Conservation (phyloP, 441 rosid genomes). For the Adansonia madagascariensis region DNA sequence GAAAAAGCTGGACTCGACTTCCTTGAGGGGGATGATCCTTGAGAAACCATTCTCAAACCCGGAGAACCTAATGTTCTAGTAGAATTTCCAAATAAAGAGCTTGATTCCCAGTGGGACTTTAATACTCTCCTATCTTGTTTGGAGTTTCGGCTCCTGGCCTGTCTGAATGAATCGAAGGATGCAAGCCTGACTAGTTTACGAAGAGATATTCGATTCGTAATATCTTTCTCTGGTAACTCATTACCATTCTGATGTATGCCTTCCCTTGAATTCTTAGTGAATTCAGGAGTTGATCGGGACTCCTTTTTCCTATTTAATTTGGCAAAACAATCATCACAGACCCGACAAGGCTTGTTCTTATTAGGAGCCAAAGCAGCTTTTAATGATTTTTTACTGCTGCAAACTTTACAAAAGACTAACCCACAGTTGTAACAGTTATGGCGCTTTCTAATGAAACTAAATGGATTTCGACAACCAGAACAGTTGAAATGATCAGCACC, state of each 20-base stretch:
- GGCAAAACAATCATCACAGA: slow-evolving; percentile 59
- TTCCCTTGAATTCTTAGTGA: slow-evolving; percentile 42
- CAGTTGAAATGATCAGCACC: slow-evolving; percentile 58
- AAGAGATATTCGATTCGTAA: slow-evolving; percentile 30
- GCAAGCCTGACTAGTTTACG: slow-evolving; percentile 43
- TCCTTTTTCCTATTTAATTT: slow-evolving; percentile 49
- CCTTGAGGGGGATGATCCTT: slow-evolving; percentile 38
- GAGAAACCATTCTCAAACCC: slow-evolving; percentile 43
- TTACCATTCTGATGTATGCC: slow-evolving; percentile 36
- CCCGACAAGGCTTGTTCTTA: slow-evolving; percentile 55
- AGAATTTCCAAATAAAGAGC: slow-evolving; percentile 37
- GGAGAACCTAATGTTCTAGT: slow-evolving; percentile 40
- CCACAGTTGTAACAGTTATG: slow-evolving; percentile 76
- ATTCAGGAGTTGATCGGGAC: slow-evolving; percentile 33
- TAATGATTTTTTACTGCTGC: slow-evolving; percentile 56
- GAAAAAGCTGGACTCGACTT: slow-evolving; percentile 52
- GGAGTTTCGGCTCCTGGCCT: slow-evolving; percentile 39
- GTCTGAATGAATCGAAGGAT: slow-evolving; percentile 53
- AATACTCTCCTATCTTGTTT: slow-evolving; percentile 37
- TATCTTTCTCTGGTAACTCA: slow-evolving; percentile 40
- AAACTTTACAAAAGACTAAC: slow-evolving; percentile 53
- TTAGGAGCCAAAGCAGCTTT: slow-evolving; percentile 70
- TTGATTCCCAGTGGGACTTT: slow-evolving; percentile 30
- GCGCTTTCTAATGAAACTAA: slow-evolving; percentile 66
- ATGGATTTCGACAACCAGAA: slow-evolving; percentile 60